phyloP scores from a whole-genome alignment of 164 flowering plant genomes.

The Echeveria elegans region DNA sequence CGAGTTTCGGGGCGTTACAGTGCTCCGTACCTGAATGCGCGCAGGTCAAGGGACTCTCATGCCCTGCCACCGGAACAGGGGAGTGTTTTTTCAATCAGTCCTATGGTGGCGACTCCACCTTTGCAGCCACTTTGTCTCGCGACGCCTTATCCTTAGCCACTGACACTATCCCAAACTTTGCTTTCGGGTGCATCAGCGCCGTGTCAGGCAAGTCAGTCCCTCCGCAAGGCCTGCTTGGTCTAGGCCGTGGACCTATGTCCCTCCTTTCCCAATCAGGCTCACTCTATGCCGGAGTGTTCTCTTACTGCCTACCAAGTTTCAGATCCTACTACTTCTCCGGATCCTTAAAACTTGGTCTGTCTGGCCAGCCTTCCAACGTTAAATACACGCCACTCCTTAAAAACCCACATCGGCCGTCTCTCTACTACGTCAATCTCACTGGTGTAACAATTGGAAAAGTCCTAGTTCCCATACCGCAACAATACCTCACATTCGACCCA shows the following conservation, averaged over 20 bases:
- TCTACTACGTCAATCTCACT: constrained; percentile 82
- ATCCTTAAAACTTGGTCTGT: constrained; percentile 70
- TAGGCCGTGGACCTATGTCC: constrained; percentile 86
- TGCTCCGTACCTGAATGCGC: constrained; percentile 59
- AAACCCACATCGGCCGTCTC: constrained; percentile 73
- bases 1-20: constrained; percentile 36
- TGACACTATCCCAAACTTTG: constrained; percentile 39
- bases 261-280: constrained; percentile 58
- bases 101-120: constrained; percentile 72
- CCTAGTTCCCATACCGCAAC: constrained; percentile 37
- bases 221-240: constrained; percentile 83
- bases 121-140: constrained; percentile 49
- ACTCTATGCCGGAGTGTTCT: constrained; percentile 62
- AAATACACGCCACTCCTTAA: constrained; percentile 66
- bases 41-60: constrained; percentile 50
- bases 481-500: constrained; percentile 47
- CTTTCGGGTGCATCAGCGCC: constrained; percentile 66
- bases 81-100: constrained; percentile 64
- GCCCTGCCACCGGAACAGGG: constrained; percentile 38
- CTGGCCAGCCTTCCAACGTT: constrained; percentile 51
- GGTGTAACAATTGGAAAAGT: constrained; percentile 61
- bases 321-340: constrained; percentile 75
- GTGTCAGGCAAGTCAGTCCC: constrained; percentile 54
- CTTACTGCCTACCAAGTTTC: constrained; percentile 85
- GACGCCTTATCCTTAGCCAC: constrained; percentile 43